These are phyloP conservation scores for Irineochytrium annulatum DNA, from an alignment of 192 early-diverging fungal genomes.

Conservation along the genomic window DNA sequence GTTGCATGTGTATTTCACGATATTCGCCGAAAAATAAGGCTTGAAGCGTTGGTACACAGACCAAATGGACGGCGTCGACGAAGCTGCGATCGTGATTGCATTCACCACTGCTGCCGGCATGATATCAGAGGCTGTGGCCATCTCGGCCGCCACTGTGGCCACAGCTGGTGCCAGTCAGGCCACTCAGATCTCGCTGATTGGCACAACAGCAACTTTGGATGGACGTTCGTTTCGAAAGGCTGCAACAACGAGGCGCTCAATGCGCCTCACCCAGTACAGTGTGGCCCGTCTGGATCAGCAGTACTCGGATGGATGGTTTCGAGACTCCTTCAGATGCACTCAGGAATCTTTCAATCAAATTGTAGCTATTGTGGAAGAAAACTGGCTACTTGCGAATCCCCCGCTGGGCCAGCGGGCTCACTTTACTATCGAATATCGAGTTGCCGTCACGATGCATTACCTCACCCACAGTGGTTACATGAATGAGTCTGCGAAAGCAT, in stretches of 20 bases:
- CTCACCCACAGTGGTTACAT: not conserved
- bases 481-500: slow-evolving; percentile 1
- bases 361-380: not conserved
- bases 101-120: too few species aligned
- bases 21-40: too few species aligned
- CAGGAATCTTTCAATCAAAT: not conserved
- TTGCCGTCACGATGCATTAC: slow-evolving; percentile 5
- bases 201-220: too few species aligned
- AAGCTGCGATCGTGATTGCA: too few species aligned
- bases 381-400: not conserved
- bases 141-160: not conserved
- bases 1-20: too few species aligned
- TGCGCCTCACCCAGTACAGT: not conserved
- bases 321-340: not conserved
- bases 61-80: too few species aligned
- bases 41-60: too few species aligned
- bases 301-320: not conserved
- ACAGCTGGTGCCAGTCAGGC: not conserved
- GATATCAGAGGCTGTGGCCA: not conserved
- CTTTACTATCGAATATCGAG: not conserved
- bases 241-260: not conserved
- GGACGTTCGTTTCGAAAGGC: not conserved
- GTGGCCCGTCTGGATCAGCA: not conserved
- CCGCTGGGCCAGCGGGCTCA: not conserved
- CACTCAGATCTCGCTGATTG: too few species aligned